Evolutionary conservation across 2,329 filamentous ascomycete genomes (phyloP).

Genomic region (Botrytis galanthina): DNA sequence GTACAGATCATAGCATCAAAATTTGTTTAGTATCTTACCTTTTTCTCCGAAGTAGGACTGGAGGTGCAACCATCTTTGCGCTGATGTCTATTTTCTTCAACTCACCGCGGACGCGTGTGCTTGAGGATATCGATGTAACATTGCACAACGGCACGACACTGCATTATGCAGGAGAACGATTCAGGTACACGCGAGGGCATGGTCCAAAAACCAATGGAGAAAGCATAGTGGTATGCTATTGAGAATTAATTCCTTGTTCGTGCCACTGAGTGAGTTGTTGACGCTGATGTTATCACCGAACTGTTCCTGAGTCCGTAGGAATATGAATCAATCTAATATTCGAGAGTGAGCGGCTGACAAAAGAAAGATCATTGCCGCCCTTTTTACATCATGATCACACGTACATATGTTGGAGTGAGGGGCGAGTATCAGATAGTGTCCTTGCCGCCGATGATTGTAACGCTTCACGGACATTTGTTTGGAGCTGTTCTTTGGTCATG

Average conservation of each 20-base stretch:
- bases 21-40: conserved; percentile 5
- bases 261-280: neutral
- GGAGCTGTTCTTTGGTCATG: neutral
- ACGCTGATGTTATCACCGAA: conserved; percentile 3
- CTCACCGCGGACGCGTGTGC: neutral
- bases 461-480: neutral
- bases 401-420: neutral
- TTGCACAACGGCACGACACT: neutral
- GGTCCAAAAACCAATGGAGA: neutral
- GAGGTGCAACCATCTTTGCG: neutral
- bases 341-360: neutral
- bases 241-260: neutral
- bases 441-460: neutral
- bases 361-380: neutral
- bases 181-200: neutral
- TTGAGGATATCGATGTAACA: neutral
- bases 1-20: conserved; percentile 1
- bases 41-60: conserved; percentile 7
- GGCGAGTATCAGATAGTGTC: neutral
- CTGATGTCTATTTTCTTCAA: neutral
- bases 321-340: neutral
- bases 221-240: neutral
- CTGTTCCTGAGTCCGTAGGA: neutral
- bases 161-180: neutral
- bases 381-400: neutral